These are phyloP conservation scores for Paragyromitra xinjiangensis DNA, from an alignment of 495 filamentous ascomycete species.

Conservation along the genomic window DNA sequence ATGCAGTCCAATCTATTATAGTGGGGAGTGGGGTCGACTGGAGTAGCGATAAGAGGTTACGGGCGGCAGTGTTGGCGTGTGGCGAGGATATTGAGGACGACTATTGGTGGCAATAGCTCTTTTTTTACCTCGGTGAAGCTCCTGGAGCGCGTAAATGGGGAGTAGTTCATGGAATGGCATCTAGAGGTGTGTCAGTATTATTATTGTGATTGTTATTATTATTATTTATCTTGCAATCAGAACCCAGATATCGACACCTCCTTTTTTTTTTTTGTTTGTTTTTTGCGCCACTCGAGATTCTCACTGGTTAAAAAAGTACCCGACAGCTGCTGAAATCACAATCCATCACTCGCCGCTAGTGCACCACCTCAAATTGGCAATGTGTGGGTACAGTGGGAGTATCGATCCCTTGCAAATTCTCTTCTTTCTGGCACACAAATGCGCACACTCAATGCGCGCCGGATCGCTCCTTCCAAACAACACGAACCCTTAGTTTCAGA, in stretches of 20 bases:
- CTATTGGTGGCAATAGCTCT: conserved; percentile 27
- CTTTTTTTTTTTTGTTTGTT: conserved; percentile 17
- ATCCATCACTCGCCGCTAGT: conserved; percentile 31
- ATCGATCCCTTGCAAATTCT: neutral
- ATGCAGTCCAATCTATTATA: conserved; percentile 60
- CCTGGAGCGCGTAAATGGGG: neutral
- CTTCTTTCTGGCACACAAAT: neutral
- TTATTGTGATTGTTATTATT: neutral
- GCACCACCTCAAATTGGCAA: neutral
- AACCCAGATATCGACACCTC: neutral
- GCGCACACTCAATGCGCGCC: neutral
- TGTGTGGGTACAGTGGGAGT: neutral
- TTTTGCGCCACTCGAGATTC: conserved; percentile 1
- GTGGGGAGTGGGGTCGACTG: conserved; percentile 87
- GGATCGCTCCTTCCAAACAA: neutral
- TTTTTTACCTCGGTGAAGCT: neutral
- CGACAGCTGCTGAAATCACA: conserved; percentile 17
- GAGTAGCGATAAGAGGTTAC: conserved; percentile 73
- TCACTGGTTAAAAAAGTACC: neutral
- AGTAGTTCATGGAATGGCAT: neutral
- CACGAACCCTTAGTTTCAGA: neutral
- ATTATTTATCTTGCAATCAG: conserved; percentile 1
- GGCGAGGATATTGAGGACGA: conserved; percentile 51
- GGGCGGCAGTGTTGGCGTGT: conserved; percentile 74
- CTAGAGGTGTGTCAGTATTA: neutral